Percentiles rank a stretch among this genome's conserved stretches.
Conservation (phyloP, 2,329 filamentous ascomycete species). For the Parastagonospora avenae region DNA sequence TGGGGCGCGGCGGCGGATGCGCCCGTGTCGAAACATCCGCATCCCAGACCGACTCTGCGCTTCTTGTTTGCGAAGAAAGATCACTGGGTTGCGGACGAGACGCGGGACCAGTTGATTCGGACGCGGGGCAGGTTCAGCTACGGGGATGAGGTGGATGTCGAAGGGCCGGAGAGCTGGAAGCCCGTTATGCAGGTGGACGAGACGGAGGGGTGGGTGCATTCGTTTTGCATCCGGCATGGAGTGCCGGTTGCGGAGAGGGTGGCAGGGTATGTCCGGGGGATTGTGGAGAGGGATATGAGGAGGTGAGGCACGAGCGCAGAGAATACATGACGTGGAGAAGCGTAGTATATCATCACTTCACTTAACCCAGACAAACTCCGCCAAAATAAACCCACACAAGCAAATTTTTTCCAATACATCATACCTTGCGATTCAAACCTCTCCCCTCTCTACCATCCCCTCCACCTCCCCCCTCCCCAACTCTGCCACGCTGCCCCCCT, state of each 20-base stretch:
- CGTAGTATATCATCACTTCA: too few relatives aligned
- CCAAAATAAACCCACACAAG: too few relatives aligned
- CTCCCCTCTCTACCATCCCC: not conserved
- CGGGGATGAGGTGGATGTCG: constrained; percentile 26
- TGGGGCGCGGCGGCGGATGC: constrained; percentile 57
- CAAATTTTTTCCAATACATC: too few relatives aligned
- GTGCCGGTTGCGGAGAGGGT: constrained; percentile 58
- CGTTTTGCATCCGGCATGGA: constrained; percentile 61
- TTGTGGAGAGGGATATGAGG: constrained; percentile 34
- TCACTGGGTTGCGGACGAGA: constrained; percentile 66
- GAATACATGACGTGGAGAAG: not conserved
- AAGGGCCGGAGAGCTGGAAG: constrained; percentile 43
- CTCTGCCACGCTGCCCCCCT: not conserved
- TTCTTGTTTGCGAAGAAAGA: constrained; percentile 66
- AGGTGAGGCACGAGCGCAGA: not conserved
- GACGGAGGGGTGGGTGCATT: constrained; percentile 60
- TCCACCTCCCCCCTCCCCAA: not conserved
- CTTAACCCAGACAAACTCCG: too few relatives aligned
- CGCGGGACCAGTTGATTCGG: constrained; percentile 60
- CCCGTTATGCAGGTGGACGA: constrained; percentile 63
- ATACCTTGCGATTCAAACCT: too few relatives aligned
- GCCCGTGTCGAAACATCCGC: constrained; percentile 23
- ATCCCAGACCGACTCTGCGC: constrained; percentile 53
- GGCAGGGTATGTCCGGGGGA: constrained; percentile 53
- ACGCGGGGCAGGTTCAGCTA: constrained; percentile 15